These are phyloP conservation scores for Corrigiola litoralis DNA, from an alignment of 179 eudicot genomes.

Conservation along the genomic window DNA sequence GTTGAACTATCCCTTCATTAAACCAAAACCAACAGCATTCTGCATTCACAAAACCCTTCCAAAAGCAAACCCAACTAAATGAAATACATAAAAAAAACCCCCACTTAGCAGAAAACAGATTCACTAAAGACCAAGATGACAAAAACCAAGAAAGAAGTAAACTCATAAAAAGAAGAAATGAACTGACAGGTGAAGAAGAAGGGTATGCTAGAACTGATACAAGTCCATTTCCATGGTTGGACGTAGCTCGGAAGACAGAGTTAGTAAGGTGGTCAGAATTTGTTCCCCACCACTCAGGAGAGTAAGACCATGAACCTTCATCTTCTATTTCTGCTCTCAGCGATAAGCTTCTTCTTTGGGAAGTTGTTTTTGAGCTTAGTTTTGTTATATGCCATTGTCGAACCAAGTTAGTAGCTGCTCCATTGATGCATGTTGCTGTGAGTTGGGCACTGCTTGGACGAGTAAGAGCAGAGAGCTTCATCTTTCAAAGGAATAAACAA, in stretches of 20 bases:
- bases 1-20: too few relatives aligned
- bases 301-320: constrained; percentile 85
- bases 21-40: too few relatives aligned
- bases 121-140: not conserved
- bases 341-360: constrained; percentile 46
- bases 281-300: constrained; percentile 86
- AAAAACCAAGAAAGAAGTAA: not conserved
- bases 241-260: constrained; percentile 39
- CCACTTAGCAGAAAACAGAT: not conserved
- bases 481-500: too few relatives aligned
- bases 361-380: constrained; percentile 9
- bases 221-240: constrained; percentile 72
- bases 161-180: constrained; percentile 9
- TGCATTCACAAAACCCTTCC: too few relatives aligned
- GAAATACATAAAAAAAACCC: not conserved
- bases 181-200: constrained; percentile 63
- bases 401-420: too few relatives aligned
- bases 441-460: too few relatives aligned
- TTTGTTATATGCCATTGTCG: constrained; percentile 20
- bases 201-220: constrained; percentile 75
- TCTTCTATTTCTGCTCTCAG: constrained; percentile 38
- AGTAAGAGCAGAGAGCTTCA: too few relatives aligned
- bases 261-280: constrained; percentile 33
- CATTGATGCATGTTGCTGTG: too few relatives aligned
- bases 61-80: too few relatives aligned